These are phyloP conservation scores for Prunus mira DNA, from an alignment of 306 rosid species.

Conservation along the genomic window DNA sequence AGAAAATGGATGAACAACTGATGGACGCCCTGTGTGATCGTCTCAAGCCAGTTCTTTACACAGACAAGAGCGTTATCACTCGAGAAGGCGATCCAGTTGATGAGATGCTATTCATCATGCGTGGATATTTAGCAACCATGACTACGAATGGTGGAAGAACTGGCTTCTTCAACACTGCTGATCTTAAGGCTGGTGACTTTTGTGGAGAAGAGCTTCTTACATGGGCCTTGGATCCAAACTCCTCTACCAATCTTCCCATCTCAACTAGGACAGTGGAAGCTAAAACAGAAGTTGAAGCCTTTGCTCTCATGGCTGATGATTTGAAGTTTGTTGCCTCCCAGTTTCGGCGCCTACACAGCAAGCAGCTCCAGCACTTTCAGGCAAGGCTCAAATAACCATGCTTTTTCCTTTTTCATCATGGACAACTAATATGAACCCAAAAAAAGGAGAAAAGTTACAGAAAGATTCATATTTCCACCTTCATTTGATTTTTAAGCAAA, in stretches of 20 bases:
- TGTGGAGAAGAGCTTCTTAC: slow-evolving; percentile 96
- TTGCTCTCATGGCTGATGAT: slow-evolving; percentile 73
- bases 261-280: slow-evolving; percentile 75
- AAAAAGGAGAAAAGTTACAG: too few relatives aligned
- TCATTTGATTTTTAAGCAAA: too few relatives aligned
- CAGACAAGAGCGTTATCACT: slow-evolving; percentile 57
- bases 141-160: slow-evolving; percentile 77
- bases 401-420: slow-evolving; percentile 12
- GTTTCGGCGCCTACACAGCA: slow-evolving; percentile 65
- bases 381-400: slow-evolving; percentile 35
- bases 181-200: slow-evolving; percentile 75
- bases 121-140: slow-evolving; percentile 53
- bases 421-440: too few relatives aligned
- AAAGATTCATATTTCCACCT: too few relatives aligned
- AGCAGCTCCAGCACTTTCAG: slow-evolving; percentile 69
- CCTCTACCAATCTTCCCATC: slow-evolving; percentile 60
- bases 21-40: slow-evolving; percentile 70
- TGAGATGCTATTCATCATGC: slow-evolving; percentile 82
- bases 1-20: slow-evolving; percentile 62
- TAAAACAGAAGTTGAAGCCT: slow-evolving; percentile 79
- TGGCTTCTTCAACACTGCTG: slow-evolving; percentile 54
- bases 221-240: slow-evolving; percentile 78
- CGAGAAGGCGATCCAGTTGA: slow-evolving; percentile 94
- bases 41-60: slow-evolving; percentile 73
- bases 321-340: slow-evolving; percentile 70